phyloP scores from a whole-genome alignment of 345 rosid genomes.

The Moricandia moricandioides region DNA sequence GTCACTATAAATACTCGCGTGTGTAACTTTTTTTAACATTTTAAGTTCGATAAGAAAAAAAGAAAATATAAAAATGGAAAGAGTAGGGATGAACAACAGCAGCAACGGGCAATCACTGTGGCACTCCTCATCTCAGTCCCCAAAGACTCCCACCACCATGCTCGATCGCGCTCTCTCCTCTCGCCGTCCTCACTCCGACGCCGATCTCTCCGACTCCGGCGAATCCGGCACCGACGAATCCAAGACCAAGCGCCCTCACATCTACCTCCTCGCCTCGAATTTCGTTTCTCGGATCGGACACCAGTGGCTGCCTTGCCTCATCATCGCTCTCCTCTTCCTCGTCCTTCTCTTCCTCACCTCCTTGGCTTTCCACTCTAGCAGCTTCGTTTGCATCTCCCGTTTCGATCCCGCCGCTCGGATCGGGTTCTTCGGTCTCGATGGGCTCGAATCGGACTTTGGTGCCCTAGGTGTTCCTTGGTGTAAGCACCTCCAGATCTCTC shows the following conservation, averaged over 20 bases:
- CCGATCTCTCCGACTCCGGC: slow-evolving; percentile 36
- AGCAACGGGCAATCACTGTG: slow-evolving; percentile 32
- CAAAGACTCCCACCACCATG: slow-evolving; percentile 41
- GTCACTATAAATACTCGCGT: background rate
- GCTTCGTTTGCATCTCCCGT: slow-evolving; percentile 72
- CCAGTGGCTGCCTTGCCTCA: slow-evolving; percentile 49
- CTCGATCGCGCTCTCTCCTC: slow-evolving; percentile 64
- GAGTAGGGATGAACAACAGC: slow-evolving; percentile 21
- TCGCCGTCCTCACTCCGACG: slow-evolving; percentile 53
- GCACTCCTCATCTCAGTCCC: slow-evolving; percentile 39
- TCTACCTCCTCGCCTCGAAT: slow-evolving; percentile 48
- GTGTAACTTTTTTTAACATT: background rate
- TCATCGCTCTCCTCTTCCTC: slow-evolving; percentile 42
- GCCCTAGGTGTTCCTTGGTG: slow-evolving; percentile 99
- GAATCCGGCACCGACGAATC: slow-evolving; percentile 50
- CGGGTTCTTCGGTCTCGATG: slow-evolving; percentile 71
- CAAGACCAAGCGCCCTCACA: slow-evolving; percentile 58
- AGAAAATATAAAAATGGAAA: background rate
- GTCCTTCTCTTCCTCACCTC: slow-evolving; percentile 41
- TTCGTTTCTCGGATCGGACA: slow-evolving; percentile 50
- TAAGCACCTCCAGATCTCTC: slow-evolving; percentile 47
- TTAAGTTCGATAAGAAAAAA: background rate
- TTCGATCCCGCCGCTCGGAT: slow-evolving; percentile 67
- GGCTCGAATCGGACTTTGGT: slow-evolving; percentile 90
- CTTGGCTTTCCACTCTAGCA: slow-evolving; percentile 46